phyloP scores from a whole-genome alignment of 2,329 filamentous ascomycete genomes.

The Talaromyces pinophilus region DNA sequence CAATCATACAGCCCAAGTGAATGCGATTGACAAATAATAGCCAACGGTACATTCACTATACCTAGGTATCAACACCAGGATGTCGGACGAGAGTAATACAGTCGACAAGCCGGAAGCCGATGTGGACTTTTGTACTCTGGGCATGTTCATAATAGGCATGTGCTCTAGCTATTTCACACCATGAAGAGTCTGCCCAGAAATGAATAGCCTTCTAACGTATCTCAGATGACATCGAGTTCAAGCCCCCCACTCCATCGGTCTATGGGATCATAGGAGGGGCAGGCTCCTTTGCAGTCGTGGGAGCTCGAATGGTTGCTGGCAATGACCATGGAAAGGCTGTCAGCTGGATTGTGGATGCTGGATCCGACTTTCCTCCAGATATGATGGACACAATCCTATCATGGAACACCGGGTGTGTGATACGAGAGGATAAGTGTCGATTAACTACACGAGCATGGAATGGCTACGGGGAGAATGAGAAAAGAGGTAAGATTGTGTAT shows the following conservation, averaged over 20 bases:
- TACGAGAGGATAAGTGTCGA: constrained; percentile 66
- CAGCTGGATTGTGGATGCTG: constrained; percentile 89
- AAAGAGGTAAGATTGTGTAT: constrained; percentile 51
- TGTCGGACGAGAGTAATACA: not conserved
- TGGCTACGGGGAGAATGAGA: constrained; percentile 71
- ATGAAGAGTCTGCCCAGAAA: not conserved
- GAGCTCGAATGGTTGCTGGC: constrained; percentile 84
- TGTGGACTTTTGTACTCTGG: constrained; percentile 61
- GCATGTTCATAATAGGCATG: constrained; percentile 66
- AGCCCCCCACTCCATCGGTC: constrained; percentile 66
- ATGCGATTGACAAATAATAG: too few relatives aligned
- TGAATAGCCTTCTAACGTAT: constrained; percentile 7
- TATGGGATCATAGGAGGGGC: constrained; percentile 83
- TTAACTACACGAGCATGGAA: constrained; percentile 92
- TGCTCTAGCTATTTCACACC: not conserved
- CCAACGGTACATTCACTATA: not conserved
- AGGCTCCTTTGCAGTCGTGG: constrained; percentile 81
- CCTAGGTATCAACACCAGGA: not conserved
- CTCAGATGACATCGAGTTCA: constrained; percentile 86
- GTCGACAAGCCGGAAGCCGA: constrained; percentile 12
- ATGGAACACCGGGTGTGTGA: constrained; percentile 74
- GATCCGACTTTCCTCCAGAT: constrained; percentile 76
- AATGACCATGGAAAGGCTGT: constrained; percentile 65
- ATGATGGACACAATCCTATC: constrained; percentile 65
- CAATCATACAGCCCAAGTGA: not conserved